Evolutionary conservation across 192 early-diverging fungal genomes (phyloP).

Genomic region (Oehlia diaphana): DNA sequence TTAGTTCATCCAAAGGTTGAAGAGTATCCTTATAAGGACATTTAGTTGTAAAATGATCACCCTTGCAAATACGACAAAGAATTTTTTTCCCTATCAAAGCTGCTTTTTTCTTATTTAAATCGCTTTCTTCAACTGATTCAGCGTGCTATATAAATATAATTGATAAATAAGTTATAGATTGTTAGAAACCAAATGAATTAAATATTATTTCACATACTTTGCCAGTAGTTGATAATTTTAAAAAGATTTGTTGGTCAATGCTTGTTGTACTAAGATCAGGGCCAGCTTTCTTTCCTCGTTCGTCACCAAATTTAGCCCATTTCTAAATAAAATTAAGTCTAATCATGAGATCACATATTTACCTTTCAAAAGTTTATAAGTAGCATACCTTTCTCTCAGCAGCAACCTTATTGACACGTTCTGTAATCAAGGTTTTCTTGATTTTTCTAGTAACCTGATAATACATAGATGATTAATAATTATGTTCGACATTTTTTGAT

Average conservation of each 20-base stretch:
- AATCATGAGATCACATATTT: not conserved
- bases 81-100: conserved; percentile 78
- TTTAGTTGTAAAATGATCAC: conserved; percentile 93
- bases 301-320: conserved; percentile 92
- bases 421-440: conserved; percentile 73
- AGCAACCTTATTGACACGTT: conserved; percentile 84
- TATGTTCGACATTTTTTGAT: not conserved
- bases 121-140: conserved; percentile 65
- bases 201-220: conserved; percentile 46
- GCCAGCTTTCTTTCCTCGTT: conserved; percentile 71
- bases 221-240: conserved; percentile 78
- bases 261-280: conserved; percentile 88
- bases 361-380: not conserved
- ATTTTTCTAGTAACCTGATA: conserved; percentile 76
- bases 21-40: conserved; percentile 99
- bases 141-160: conserved; percentile 34
- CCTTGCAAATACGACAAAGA: conserved; percentile 93
- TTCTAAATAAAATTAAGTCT: conserved; percentile 43
- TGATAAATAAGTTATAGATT: not conserved
- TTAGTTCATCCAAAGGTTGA: conserved; percentile 74
- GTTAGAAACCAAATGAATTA: not conserved
- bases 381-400: conserved; percentile 77
- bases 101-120: conserved; percentile 54
- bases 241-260: conserved; percentile 80
- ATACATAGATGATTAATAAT: not conserved